phyloP scores from a whole-genome alignment of 2,329 filamentous ascomycete genomes.

The Clathrospora elynae region DNA sequence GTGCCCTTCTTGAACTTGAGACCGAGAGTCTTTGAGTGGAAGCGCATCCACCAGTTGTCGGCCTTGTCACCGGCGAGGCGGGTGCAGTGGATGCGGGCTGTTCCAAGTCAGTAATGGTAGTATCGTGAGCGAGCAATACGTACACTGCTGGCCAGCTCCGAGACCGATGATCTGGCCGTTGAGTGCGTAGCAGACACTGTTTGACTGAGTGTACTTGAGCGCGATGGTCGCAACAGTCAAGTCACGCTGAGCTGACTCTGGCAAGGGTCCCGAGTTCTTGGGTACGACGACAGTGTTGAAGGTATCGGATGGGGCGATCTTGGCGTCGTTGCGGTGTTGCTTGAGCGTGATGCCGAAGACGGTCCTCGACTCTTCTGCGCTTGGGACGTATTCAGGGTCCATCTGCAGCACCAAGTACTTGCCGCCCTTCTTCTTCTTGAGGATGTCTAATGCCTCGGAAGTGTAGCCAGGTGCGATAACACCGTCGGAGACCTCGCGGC shows the following conservation, averaged over 20 bases:
- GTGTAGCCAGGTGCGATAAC: conserved; percentile 90
- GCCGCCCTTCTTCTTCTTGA: conserved; percentile 97
- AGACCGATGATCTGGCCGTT: conserved; percentile 94
- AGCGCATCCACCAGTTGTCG: conserved; percentile 99
- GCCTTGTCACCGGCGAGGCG: conserved; percentile 96
- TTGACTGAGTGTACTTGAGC: conserved; percentile 96
- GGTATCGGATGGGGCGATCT: conserved; percentile 77
- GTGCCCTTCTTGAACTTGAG: conserved; percentile 98
- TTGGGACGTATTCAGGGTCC: conserved; percentile 83
- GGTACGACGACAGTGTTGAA: conserved; percentile 87
- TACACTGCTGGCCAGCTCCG: conserved; percentile 89
- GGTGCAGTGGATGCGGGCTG: conserved; percentile 92
- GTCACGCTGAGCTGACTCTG: conserved; percentile 83
- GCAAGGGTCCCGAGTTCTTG: conserved; percentile 73
- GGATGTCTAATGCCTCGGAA: conserved; percentile 82
- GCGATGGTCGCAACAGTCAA: conserved; percentile 95
- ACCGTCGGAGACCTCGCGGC: conserved; percentile 95
- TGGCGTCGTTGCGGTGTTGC: conserved; percentile 91
- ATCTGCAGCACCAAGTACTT: conserved; percentile 97
- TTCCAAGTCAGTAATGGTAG: conserved; percentile 6
- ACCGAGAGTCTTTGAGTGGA: conserved; percentile 84
- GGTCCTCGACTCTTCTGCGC: conserved; percentile 75
- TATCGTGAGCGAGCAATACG: conserved; percentile 11
- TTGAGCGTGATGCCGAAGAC: conserved; percentile 88
- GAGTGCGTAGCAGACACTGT: conserved; percentile 96